Evolutionary conservation across 768 basidiomycete species (phyloP), one percentile per base, ranked within the genome.

Genomic region (Russula earlei): DNA sequence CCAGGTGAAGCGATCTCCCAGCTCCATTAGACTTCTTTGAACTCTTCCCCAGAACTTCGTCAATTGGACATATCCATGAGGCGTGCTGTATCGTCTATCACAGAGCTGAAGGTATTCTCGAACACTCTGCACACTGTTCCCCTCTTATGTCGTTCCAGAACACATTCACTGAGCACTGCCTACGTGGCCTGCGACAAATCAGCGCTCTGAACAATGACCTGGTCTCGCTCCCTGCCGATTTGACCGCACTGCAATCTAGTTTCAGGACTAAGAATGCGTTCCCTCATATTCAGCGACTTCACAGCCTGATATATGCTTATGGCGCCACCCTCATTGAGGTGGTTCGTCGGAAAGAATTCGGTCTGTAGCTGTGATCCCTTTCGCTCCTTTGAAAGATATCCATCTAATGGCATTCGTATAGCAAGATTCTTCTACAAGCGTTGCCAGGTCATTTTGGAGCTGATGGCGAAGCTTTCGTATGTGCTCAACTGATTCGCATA

Each of bases 401-500:
- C 44, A 10, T 34, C 56, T 54, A 29, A 61, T 50, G 3, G 10
- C 22, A 24, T 25, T 42, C 53, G 19, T 48, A 36, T 55, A 91
- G 89, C 81, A 44, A 77, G 79, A 27, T 66, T 87, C 96, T 66
- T 80, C 83, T 55, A 83, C 84, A 61, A 77, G 88, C n/a, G n/a
- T 41, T 84, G 91, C 0, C 81, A 85, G 56, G 81, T 79, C 33
- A 84, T 97, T 41, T 74, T 91, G 2, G 86, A 93, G 65, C 78
- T 88, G 20, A 85, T 97, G 82, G 83, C 87, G 3, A 91, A 86
- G n/a, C n/a, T n/a, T n/a, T n/a, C n/a, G n/a, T n/a, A n/a, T n/a
- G n/a, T n/a, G n/a, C n/a, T n/a, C n/a, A n/a, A n/a, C n/a, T n/a
- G n/a, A n/a, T n/a, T n/a, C n/a, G n/a, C n/a, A n/a, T n/a, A n/a